Base-by-base conservation (phyloP, 2,329 filamentous ascomycete genomes). In the Mollisia scopiformis region DNA sequence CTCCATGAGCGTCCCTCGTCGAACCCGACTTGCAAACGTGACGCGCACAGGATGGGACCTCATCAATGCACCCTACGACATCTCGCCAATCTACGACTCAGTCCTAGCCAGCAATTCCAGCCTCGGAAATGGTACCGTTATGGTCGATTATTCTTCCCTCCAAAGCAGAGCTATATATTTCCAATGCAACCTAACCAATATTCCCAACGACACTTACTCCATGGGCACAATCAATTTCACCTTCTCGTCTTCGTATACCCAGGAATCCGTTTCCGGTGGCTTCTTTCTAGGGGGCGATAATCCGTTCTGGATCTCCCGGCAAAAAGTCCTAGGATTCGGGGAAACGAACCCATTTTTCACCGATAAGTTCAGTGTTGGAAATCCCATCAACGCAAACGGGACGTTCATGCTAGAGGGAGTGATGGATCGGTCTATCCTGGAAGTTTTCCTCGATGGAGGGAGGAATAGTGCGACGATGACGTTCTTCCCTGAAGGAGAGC, bases 361-460 rank as follows among this genome's bases (percentile, higher is more conserved):
- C 0, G 80, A 85, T 62, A 82, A 82, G 64, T 83, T 86, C 69
- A 60, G 59, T n/a, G 59, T 68, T 14, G 62, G 30, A 0, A 68
- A 70, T 14, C 54, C 64, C 2, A 59, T 67, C 3, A 66, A 69
- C 21, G 16, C 59, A 0, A 59, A 65, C n/a, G 69, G 69, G 3
- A 66, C 62, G 1, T 71, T 70, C 30, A 63, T 55, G 19, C 61
- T 86, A 33, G 78, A 79, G 53, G 80, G 79, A 0, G 75, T 86
- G 2, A 75, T 86, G 4, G 84, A 87, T 67, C 75, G 82, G 5
- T 80, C 76, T 13, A 80, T 87, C 27, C 73, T 84, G 7, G 84
- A 87, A 68, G 72, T 85, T 2, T 86, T 85, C 64, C 59, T 85
- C 28, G 80, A 84, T 58, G 78, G 78, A 1, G 84, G 83, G 0